Conservation (phyloP, 768 basidiomycete species). For the Daedalea quercina region DNA sequence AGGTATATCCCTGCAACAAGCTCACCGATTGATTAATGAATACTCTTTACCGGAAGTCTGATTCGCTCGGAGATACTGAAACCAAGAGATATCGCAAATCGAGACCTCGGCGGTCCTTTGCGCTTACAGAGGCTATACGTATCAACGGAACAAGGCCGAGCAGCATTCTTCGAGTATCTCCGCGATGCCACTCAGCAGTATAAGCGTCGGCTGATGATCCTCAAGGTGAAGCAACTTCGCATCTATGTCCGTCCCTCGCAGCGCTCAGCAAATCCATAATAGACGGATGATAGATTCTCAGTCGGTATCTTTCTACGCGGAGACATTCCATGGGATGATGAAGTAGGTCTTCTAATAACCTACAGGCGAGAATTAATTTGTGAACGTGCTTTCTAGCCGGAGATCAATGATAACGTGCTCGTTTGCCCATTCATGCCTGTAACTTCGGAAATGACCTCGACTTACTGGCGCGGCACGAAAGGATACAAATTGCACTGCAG, state of each 20-base stretch:
- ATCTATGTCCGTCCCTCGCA: background rate
- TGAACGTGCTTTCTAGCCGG: conserved; percentile 26
- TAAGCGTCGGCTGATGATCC: conserved; percentile 47
- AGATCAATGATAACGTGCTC: conserved; percentile 51
- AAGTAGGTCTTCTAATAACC: conserved; percentile 9
- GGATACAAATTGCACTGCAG: conserved; percentile 54
- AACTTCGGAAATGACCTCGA: conserved; percentile 39
- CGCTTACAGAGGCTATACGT: conserved; percentile 56
- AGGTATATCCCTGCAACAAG: conserved; percentile 5
- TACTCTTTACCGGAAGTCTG: conserved; percentile 30
- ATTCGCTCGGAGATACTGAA: conserved; percentile 54
- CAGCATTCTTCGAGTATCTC: conserved; percentile 58
- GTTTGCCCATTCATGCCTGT: conserved; percentile 57
- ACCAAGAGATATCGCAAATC: conserved; percentile 41
- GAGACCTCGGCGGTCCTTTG: conserved; percentile 45
- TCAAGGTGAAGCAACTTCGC: conserved; percentile 41
- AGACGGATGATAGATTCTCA: conserved; percentile 59
- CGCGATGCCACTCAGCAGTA: conserved; percentile 49
- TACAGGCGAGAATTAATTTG: background rate
- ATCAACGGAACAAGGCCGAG: conserved; percentile 42
- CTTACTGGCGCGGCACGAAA: conserved; percentile 40
- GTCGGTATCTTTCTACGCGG: conserved; percentile 61
- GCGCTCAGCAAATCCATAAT: background rate
- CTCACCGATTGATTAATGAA: background rate
- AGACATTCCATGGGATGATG: conserved; percentile 37